phyloP scores from a whole-genome alignment of 2,329 filamentous ascomycete species.

The Plenodomus biglobosus region DNA sequence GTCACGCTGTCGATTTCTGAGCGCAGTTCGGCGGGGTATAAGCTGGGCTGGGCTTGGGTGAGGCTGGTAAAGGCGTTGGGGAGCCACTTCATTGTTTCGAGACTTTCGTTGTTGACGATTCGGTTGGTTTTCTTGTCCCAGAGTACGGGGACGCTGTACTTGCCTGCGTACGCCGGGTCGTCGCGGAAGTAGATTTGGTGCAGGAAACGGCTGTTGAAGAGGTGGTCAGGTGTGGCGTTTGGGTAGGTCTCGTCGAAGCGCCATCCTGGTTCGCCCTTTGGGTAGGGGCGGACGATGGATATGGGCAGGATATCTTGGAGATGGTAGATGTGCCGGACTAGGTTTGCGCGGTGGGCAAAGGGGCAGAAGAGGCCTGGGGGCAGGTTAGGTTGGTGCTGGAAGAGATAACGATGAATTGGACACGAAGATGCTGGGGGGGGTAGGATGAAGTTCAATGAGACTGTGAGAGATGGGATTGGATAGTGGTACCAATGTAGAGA shows the following conservation, averaged over 20 bases:
- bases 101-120: slow-evolving; percentile 64
- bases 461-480: background rate
- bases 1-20: slow-evolving; percentile 60
- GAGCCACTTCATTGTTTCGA: slow-evolving; percentile 60
- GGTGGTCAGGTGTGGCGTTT: slow-evolving; percentile 60
- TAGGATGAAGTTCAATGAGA: background rate
- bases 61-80: slow-evolving; percentile 59
- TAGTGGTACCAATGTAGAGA: slow-evolving; percentile 53
- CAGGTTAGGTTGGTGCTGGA: background rate
- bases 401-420: background rate
- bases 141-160: slow-evolving; percentile 62
- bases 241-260: slow-evolving; percentile 60
- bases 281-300: slow-evolving; percentile 65
- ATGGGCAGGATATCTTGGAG: slow-evolving; percentile 57
- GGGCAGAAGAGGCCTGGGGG: slow-evolving; percentile 63
- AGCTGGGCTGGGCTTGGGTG: too few species aligned
- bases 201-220: slow-evolving; percentile 61
- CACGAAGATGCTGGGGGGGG: background rate
- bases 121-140: slow-evolving; percentile 62
- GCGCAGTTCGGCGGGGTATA: too few species aligned
- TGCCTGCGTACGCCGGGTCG: slow-evolving; percentile 61
- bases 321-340: slow-evolving; percentile 61
- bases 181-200: slow-evolving; percentile 65
- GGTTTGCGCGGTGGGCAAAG: slow-evolving; percentile 63
- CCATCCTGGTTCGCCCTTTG: slow-evolving; percentile 66